Evolutionary conservation across 345 rosid species (phyloP), one percentile per base, ranked within the genome.

Genomic region (Streptanthus diversifolius): DNA sequence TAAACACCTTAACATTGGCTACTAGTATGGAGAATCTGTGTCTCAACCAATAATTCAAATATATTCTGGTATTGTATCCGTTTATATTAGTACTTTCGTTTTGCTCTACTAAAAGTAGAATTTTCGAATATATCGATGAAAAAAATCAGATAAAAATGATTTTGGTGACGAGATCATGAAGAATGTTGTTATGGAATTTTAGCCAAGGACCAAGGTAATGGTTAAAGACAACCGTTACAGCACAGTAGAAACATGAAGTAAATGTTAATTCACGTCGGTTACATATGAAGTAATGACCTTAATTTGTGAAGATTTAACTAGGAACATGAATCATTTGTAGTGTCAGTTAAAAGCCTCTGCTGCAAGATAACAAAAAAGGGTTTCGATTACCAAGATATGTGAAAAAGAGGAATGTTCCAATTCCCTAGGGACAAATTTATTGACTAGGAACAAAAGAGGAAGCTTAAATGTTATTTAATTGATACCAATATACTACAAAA

Each of bases 331-430:
- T 76, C 25, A 76, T 64, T 68, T 44, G 5, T 33, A 64, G 51
- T 70, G 66, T 76, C 71, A 71, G 71, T 66, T 72, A 69, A 40
- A 60, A 75, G 72, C 14, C 56, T 77, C 74, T 77, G 58, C 51
- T 45, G 52, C 76, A 77, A 70, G 56, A 77, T 66, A 63, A 70
- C 76, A 64, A 64, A 76, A 5, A 19, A 30, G 24, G 55, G 71
- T 64, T 70, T 47, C 48, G 56, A 64, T 70, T 77, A 55, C 80
- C 80, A 57, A 77, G 56, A 77, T 65, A 64, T 57, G 62, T 70
- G 80, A 77, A 70, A 70, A 71, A 63, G 80, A 77, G 80, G 80
- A 77, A 77, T 64, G 76, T 77, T 77, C 61, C 80, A 64, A 48
- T 71, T 77, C 72, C 80, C 72, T 64, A 77, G 51, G 54, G 66